A percentile compares a stretch with the other conserved stretches of the same genome.
phyloP scores from a whole-genome alignment of 2,329 filamentous ascomycete species.

The Ascochyta clinopodiicola region DNA sequence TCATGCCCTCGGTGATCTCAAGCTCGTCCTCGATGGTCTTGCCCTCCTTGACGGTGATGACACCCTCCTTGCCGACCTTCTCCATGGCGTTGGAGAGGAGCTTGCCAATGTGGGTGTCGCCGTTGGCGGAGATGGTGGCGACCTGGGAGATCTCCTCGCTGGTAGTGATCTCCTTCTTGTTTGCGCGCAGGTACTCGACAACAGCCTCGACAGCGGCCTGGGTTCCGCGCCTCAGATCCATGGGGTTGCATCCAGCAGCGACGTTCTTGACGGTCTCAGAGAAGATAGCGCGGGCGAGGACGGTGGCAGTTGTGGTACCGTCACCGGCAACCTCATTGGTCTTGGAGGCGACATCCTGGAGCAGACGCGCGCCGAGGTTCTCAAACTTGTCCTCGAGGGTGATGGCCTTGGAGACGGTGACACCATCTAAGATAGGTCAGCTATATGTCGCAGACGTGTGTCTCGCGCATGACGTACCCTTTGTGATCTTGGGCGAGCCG shows the following conservation, averaged over 20 bases:
- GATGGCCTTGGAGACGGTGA: constrained; percentile 74
- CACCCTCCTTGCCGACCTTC: constrained; percentile 99
- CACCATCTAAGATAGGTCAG: constrained; percentile 53
- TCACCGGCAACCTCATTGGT: constrained; percentile 99
- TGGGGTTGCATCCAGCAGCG: constrained; percentile 98
- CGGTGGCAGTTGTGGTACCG: constrained; percentile 96
- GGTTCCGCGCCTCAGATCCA: constrained; percentile 96
- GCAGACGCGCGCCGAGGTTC: constrained; percentile 94
- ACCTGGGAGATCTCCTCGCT: constrained; percentile 97
- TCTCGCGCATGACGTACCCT: constrained; percentile 66
- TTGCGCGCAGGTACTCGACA: constrained; percentile 89
- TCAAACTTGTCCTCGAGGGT: constrained; percentile 98
- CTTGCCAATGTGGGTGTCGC: constrained; percentile 91
- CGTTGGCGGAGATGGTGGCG: constrained; percentile 97
- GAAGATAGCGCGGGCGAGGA: constrained; percentile 97
- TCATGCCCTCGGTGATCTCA: constrained; percentile 99
- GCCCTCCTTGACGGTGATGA: constrained; percentile 99
- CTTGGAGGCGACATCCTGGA: constrained; percentile 98
- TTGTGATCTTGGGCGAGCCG: constrained; percentile 99
- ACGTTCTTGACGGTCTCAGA: constrained; percentile 99
- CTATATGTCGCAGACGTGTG: background rate
- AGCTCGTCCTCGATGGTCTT: constrained; percentile 98
- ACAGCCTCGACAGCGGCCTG: constrained; percentile 96
- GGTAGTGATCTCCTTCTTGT: constrained; percentile 98
- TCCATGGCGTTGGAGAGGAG: constrained; percentile 99